Percentiles rank a stretch among this genome's conserved stretches.
Conservation (phyloP, 75 land plant species). For the Chamaecyparis obtusa region DNA sequence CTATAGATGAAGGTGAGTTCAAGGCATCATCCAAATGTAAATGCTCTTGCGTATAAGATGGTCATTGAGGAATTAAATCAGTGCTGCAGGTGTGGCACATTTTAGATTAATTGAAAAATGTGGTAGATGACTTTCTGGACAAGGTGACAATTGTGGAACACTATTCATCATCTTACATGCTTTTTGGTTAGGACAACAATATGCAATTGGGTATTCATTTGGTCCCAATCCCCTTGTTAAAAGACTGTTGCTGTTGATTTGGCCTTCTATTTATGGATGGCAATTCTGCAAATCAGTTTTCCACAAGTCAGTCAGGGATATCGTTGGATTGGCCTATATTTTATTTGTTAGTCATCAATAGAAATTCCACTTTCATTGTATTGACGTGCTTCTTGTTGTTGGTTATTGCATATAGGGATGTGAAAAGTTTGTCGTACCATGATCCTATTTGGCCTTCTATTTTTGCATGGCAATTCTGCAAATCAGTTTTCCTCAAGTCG, state of each 20-base stretch:
- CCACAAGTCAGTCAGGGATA: neutral
- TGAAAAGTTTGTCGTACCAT: neutral
- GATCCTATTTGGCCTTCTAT: neutral
- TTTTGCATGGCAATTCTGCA: neutral
- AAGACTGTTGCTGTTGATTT: neutral
- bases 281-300: neutral
- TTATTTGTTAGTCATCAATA: neutral
- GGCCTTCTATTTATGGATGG: neutral
- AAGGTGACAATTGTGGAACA: neutral
- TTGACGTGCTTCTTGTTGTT: neutral
- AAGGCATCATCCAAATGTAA: neutral
- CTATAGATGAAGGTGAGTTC: slow-evolving; percentile 11
- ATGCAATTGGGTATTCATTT: neutral
- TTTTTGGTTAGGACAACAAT: neutral
- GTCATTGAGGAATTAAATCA: neutral
- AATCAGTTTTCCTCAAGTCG: neutral
- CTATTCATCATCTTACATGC: neutral
- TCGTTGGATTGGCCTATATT: neutral
- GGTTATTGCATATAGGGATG: neutral
- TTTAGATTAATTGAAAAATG: neutral
- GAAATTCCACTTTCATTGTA: neutral
- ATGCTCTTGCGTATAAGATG: neutral
- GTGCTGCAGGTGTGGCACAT: neutral
- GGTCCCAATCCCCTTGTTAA: neutral
- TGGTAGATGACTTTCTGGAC: neutral